Evolutionary conservation across 805 yeast species (phyloP).

Genomic region (Starmerella floris): DNA sequence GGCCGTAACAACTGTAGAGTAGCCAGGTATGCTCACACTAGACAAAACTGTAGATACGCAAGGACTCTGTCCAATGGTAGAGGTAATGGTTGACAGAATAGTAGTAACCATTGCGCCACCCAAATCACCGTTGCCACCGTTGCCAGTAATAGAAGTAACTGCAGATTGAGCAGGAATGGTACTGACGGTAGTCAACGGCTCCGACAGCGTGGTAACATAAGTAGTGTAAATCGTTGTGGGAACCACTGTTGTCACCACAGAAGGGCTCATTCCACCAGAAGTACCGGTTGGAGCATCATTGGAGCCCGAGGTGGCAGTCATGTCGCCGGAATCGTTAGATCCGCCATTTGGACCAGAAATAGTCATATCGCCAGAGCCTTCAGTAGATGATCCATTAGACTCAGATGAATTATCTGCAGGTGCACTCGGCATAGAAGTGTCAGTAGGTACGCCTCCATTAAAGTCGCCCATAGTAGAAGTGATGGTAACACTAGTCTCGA

Average conservation of each 20-base stretch:
- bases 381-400: too few species aligned
- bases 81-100: background rate
- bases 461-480: background rate
- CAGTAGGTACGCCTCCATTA: too few species aligned
- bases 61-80: background rate
- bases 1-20: conserved; percentile 7
- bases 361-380: too few species aligned
- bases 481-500: background rate
- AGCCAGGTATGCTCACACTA: conserved; percentile 10
- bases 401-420: too few species aligned
- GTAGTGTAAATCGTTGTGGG: conserved; percentile 5
- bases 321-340: too few species aligned
- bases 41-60: conserved; percentile 1
- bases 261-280: too few species aligned
- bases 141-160: conserved; percentile 1
- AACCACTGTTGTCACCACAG: conserved; percentile 1
- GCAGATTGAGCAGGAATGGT: conserved; percentile 13
- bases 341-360: too few species aligned
- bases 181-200: conserved; percentile 1
- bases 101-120: background rate
- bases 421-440: too few species aligned
- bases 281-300: too few species aligned
- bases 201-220: conserved; percentile 6
- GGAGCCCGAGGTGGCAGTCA: too few species aligned
- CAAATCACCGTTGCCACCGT: background rate